These are phyloP conservation scores for Saccharomycodes ludwigii DNA, from an alignment of 805 yeast genomes.

Conservation along the genomic window DNA sequence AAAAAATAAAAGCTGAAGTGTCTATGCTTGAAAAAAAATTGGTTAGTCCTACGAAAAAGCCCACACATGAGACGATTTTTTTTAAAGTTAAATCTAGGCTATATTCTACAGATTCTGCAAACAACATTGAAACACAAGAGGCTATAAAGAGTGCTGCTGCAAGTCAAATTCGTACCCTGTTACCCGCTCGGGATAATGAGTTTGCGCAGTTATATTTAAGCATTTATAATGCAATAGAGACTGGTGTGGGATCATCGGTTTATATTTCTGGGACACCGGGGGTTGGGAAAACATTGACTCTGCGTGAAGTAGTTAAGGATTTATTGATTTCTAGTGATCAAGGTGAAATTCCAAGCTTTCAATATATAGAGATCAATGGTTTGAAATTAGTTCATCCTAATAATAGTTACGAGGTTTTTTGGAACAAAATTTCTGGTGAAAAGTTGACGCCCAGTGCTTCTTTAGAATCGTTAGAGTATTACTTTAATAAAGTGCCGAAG, in stretches of 20 bases:
- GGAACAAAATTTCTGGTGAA: constrained; percentile 60
- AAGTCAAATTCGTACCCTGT: constrained; percentile 29
- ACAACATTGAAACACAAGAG: constrained; percentile 22
- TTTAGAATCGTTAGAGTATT: constrained; percentile 53
- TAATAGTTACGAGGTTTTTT: constrained; percentile 69
- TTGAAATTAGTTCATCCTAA: constrained; percentile 70
- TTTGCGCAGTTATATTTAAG: constrained; percentile 56
- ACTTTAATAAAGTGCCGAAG: constrained; percentile 35
- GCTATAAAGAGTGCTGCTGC: constrained; percentile 3
- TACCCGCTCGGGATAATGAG: constrained; percentile 84
- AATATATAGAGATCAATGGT: constrained; percentile 82
- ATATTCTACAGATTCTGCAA: constrained; percentile 32
- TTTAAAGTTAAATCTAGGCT: constrained; percentile 23
- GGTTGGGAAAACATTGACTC: constrained; percentile 91
- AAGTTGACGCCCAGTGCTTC: constrained; percentile 53
- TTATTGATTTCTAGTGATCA: constrained; percentile 33
- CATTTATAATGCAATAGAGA: constrained; percentile 57
- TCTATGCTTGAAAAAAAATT: constrained; percentile 11
- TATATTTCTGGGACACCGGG: constrained; percentile 98
- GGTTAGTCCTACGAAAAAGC: constrained; percentile 29
- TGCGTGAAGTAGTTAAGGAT: constrained; percentile 72
- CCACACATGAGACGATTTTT: constrained; percentile 25
- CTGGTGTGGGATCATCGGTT: constrained; percentile 68
- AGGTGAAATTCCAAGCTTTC: constrained; percentile 37
- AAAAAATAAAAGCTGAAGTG: background rate